phyloP scores from a whole-genome alignment of 2,329 filamentous ascomycete genomes.

The Sarocladiaceae sp. region DNA sequence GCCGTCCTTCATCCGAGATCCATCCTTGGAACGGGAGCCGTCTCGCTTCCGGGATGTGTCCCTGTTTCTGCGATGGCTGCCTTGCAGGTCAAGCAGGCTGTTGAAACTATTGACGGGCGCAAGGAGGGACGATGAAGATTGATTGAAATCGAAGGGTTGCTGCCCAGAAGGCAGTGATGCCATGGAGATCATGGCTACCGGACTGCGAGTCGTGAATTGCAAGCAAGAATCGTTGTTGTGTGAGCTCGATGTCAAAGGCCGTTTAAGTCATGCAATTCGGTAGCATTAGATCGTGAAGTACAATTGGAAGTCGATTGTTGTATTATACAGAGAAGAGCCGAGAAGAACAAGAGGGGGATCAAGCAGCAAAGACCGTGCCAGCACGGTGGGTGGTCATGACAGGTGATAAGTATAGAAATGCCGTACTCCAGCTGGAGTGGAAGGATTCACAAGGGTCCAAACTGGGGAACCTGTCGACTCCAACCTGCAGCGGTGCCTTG shows the following conservation, averaged over 20 bases:
- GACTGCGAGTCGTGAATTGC: background rate
- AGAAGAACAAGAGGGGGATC: too few relatives aligned
- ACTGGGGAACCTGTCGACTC: too few relatives aligned
- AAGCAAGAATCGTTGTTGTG: background rate
- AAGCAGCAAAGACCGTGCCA: too few relatives aligned
- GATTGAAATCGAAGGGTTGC: background rate
- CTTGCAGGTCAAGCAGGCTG: background rate
- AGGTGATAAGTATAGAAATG: too few relatives aligned
- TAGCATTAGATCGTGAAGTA: too few relatives aligned
- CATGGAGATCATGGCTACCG: background rate
- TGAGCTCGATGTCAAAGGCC: background rate
- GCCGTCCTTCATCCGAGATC: too few relatives aligned
- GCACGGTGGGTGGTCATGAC: too few relatives aligned
- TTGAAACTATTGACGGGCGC: background rate
- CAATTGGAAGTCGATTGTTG: too few relatives aligned
- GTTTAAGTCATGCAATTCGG: too few relatives aligned
- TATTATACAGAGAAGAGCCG: too few relatives aligned
- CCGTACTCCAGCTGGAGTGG: background rate
- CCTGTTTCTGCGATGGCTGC: background rate
- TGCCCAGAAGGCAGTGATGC: too few relatives aligned
- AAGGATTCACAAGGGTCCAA: conserved; percentile 1
- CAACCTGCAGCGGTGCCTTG: background rate
- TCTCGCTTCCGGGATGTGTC: background rate
- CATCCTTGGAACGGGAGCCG: too few relatives aligned
- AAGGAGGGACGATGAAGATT: background rate